Conservation (phyloP, 139 green algal species). For the Micractinium conductrix region DNA sequence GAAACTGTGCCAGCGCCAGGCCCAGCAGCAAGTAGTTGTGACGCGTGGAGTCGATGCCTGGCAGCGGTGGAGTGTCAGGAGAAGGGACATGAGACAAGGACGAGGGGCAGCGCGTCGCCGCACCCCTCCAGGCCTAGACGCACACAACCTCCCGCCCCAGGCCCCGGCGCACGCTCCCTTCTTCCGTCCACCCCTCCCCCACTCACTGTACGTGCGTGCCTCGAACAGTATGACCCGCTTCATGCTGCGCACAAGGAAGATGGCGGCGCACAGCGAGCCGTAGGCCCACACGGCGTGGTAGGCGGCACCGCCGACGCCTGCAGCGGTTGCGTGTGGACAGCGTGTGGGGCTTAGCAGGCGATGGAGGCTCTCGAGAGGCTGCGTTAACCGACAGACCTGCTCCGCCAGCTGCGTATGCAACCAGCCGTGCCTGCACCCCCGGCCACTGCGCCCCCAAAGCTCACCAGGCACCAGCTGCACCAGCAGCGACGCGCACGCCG, state of each 20-base stretch:
- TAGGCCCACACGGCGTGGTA: conserved; percentile 82
- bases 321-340: neutral
- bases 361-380: too few relatives aligned
- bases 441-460: neutral
- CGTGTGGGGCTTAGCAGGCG: neutral
- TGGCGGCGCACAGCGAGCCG: conserved; percentile 74
- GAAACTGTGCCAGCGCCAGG: conserved; percentile 85
- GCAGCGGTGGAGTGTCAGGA: neutral
- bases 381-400: too few relatives aligned
- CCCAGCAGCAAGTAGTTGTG: conserved; percentile 91
- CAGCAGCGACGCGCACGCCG: conserved; percentile 51
- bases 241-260: conserved; percentile 92
- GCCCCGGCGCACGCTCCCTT: too few relatives aligned
- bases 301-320: conserved; percentile 51
- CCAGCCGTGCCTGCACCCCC: neutral
- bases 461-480: conserved; percentile 9
- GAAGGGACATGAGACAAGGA: neutral
- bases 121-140: too few relatives aligned
- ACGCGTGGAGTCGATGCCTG: conserved; percentile 69
- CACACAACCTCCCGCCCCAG: too few relatives aligned
- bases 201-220: conserved; percentile 27
- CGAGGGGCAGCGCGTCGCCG: too few relatives aligned
- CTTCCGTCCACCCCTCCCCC: too few relatives aligned
- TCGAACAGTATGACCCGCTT: conserved; percentile 90
- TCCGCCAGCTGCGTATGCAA: neutral